phyloP scores from a whole-genome alignment of 78 protist genomes.

The Pigoraptor vietnamica region DNA sequence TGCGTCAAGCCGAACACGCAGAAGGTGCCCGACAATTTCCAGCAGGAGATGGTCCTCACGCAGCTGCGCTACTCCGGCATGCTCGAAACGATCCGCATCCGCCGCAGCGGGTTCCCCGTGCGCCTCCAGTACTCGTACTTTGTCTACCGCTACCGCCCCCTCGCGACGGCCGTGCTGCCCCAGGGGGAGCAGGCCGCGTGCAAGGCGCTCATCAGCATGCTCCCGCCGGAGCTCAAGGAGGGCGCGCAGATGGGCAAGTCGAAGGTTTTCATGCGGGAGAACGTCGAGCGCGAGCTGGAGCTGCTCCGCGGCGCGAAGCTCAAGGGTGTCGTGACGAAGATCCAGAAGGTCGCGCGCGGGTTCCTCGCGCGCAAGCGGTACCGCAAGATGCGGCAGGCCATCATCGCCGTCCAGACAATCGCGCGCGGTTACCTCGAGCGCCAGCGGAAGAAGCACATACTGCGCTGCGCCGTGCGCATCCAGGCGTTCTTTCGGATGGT shows the following conservation, averaged over 20 bases:
- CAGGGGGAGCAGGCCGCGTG: background rate
- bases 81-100: conserved; percentile 65
- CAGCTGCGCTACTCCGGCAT: conserved; percentile 79
- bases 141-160: conserved; percentile 4
- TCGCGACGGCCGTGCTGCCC: background rate
- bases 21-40: conserved; percentile 38
- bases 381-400: background rate
- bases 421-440: conserved; percentile 1
- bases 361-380: background rate
- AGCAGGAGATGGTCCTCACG: background rate
- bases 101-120: conserved; percentile 65
- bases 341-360: background rate
- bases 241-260: background rate
- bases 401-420: background rate
- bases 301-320: background rate
- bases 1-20: conserved; percentile 71
- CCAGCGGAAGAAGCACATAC: background rate
- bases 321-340: background rate
- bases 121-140: background rate
- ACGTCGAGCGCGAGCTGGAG: conserved; percentile 4
- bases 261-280: conserved; percentile 2
- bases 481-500: conserved; percentile 4
- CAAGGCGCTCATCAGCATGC: background rate
- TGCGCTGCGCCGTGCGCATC: background rate
- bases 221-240: background rate